These are phyloP conservation scores for Cladosporium halotolerans DNA, from an alignment of 2,329 filamentous ascomycete species.

Conservation along the genomic window DNA sequence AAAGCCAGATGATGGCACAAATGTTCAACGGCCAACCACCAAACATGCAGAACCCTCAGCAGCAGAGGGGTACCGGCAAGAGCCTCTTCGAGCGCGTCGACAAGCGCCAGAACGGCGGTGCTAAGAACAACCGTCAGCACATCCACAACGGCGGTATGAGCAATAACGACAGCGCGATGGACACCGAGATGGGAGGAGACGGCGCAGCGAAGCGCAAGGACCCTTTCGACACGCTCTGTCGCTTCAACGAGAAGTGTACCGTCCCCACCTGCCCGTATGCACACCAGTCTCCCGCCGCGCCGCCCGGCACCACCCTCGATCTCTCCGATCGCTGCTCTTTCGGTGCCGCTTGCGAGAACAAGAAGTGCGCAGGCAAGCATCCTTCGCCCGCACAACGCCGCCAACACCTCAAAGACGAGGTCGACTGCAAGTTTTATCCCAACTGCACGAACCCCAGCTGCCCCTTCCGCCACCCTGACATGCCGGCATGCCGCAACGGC, in stretches of 20 bases:
- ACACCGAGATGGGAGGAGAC: slow-evolving; percentile 23
- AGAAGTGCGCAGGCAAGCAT: slow-evolving; percentile 85
- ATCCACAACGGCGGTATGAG: slow-evolving; percentile 7
- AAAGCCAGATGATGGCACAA: slow-evolving; percentile 79
- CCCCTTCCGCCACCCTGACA: slow-evolving; percentile 79
- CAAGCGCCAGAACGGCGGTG: slow-evolving; percentile 32
- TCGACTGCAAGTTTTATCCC: slow-evolving; percentile 85
- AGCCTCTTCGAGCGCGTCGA: slow-evolving; percentile 71
- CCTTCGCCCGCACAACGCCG: slow-evolving; percentile 79
- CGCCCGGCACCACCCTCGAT: slow-evolving; percentile 70
- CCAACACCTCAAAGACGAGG: slow-evolving; percentile 69
- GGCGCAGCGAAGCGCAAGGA: slow-evolving; percentile 23
- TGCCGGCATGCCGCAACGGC: slow-evolving; percentile 85
- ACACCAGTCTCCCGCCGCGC: slow-evolving; percentile 87
- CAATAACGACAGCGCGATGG: slow-evolving; percentile 19
- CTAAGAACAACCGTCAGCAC: slow-evolving; percentile 12
- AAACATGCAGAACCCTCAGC: slow-evolving; percentile 18
- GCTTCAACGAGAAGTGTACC: slow-evolving; percentile 81
- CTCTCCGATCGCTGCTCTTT: slow-evolving; percentile 74
- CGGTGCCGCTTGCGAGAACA: slow-evolving; percentile 89
- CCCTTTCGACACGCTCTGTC: slow-evolving; percentile 66
- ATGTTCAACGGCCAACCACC: slow-evolving; percentile 36
- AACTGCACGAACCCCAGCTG: slow-evolving; percentile 86
- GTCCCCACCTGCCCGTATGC: slow-evolving; percentile 88
- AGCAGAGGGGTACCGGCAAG: slow-evolving; percentile 34